Evolutionary conservation across 2,329 filamentous ascomycete species (phyloP).

Genomic region (Colletotrichum gigasporum): DNA sequence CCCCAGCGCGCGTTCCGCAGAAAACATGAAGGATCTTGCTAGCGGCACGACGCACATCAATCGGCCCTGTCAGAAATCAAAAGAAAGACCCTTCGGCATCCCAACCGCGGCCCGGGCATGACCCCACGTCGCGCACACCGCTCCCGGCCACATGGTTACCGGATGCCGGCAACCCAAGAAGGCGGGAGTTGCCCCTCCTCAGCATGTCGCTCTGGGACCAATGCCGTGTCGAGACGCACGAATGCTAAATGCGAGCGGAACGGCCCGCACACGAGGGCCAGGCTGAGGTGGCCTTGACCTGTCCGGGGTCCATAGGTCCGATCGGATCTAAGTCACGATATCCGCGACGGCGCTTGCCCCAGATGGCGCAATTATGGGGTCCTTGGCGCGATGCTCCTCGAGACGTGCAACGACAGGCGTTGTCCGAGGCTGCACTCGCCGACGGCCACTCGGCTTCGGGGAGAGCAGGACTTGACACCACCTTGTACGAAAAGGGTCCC

Average conservation of each 20-base stretch:
- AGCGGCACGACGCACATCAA: too few relatives aligned
- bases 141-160: too few relatives aligned
- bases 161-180: background rate
- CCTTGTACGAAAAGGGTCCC: too few relatives aligned
- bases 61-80: too few relatives aligned
- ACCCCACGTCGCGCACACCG: background rate
- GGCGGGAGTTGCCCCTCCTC: background rate
- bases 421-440: background rate
- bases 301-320: background rate
- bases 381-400: background rate
- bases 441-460: background rate
- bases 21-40: too few relatives aligned
- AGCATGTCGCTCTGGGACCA: background rate
- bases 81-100: too few relatives aligned
- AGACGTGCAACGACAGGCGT: background rate
- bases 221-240: background rate
- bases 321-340: constrained; percentile 20
- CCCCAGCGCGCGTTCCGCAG: too few relatives aligned
- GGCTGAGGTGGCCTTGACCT: background rate
- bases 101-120: too few relatives aligned
- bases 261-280: constrained; percentile 11
- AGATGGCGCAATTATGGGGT: constrained; percentile 27
- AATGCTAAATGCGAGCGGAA: background rate
- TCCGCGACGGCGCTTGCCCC: constrained; percentile 2
- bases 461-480: background rate